Conservation (phyloP, 2,329 filamentous ascomycete genomes). For the Fusarium musae region DNA sequence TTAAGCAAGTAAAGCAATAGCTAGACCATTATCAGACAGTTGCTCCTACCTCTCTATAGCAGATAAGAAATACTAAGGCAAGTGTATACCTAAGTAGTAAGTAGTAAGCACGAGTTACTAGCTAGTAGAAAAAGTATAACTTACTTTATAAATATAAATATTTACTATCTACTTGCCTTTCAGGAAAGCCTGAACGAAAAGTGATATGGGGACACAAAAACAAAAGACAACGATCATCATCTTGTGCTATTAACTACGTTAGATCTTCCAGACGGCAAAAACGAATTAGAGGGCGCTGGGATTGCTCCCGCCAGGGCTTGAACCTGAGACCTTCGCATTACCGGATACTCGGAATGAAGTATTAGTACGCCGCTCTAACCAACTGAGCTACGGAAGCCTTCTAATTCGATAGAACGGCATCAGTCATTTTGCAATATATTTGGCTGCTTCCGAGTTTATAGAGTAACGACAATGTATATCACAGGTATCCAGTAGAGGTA, state of each 20-base stretch:
- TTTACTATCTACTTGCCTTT: not conserved
- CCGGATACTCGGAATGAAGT: conserved; percentile 37
- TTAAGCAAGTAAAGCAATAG: not conserved
- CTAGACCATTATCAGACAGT: not conserved
- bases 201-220: not conserved
- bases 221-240: not conserved
- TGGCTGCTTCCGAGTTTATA: too few relatives aligned
- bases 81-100: not conserved
- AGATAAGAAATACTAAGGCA: not conserved
- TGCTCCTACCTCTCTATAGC: not conserved
- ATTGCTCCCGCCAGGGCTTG: conserved; percentile 48
- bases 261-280: not conserved
- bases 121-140: not conserved
- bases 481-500: not conserved
- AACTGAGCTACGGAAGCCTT: conserved; percentile 48
- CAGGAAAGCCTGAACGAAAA: not conserved
- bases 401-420: not conserved
- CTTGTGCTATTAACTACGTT: not conserved
- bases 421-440: not conserved
- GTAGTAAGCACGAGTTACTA: not conserved
- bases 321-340: conserved; percentile 49
- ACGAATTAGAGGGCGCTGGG: conserved; percentile 32
- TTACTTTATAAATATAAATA: too few relatives aligned
- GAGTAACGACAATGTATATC: not conserved
- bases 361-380: conserved; percentile 48